Base-by-base conservation (phyloP, 495 filamentous ascomycete genomes). In the Neohortaea acidophila region DNA sequence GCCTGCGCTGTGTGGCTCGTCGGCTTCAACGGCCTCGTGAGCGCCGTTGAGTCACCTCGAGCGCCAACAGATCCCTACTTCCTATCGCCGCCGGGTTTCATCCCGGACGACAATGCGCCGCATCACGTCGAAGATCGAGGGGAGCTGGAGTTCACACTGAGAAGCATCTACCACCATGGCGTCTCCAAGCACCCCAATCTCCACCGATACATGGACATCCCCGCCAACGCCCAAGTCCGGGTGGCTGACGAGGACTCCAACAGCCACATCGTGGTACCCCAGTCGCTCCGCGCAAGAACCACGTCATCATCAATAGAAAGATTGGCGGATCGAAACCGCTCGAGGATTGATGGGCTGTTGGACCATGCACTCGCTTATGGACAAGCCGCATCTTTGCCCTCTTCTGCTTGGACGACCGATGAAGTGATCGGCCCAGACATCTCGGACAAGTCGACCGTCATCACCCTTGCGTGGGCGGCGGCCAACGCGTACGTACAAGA, bases 81-180 rank as follows among this genome's bases (percentile, higher is more conserved):
- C 12, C 21, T 48, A 21, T 28, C 40, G 28, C 45, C 45, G 13
- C 45, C 45, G 6, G 40, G 40, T 17, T 10, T 30, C 8, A 5
- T 6, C n/a, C 15, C 26, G 17, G 24, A 39, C n/a, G n/a, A n/a
- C n/a, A n/a, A n/a, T n/a, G n/a, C n/a, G 22, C 3, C 17, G 21
- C 9, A 20, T 9, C 17, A 24, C 24, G 13, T 18, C 4, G 9
- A n/a, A 22, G 37, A 45, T 19, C 33, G 44, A 15, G 46, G 37
- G 6, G 46, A 40, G 25, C 15, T 30, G 30, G 27, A 22, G 33
- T 49, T 49, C 21, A 79, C 72, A 5, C 67, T 97, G 43, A 77
- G 81, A 45, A 89, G 96, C 59, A 75, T 96, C 38, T 84, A 83
- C 59, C 84, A 89, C 51, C 87, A 93, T 54, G 89, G 84, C 4